Conservation (phyloP, 306 rosid genomes). For the Cucurbita argyrosperma region DNA sequence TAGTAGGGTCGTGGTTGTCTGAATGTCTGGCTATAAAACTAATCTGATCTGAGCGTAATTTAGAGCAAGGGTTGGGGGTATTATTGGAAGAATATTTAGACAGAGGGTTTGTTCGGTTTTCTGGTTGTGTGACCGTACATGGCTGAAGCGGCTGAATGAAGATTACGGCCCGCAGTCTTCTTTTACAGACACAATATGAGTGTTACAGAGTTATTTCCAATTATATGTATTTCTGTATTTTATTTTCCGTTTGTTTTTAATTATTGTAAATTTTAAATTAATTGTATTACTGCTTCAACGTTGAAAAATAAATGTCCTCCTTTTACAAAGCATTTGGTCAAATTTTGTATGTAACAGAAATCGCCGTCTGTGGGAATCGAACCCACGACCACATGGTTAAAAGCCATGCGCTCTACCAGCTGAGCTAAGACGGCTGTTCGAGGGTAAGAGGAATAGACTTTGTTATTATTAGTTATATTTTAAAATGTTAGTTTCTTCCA, state of each 20-base stretch:
- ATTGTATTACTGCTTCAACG: not conserved
- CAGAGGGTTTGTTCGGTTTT: not conserved
- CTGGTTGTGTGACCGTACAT: not conserved
- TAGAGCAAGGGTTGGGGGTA: not conserved
- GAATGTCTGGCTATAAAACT: not conserved
- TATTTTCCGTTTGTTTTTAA: not conserved
- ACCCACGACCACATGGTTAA: constrained; percentile 5
- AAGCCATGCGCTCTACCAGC: not conserved
- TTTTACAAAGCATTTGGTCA: no score
- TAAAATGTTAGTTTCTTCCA: no score
- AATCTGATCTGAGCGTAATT: not conserved
- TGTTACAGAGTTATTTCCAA: not conserved
- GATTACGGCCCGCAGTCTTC: constrained; percentile 9
- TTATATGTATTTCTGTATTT: not conserved
- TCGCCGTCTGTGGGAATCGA: not conserved
- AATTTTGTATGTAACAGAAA: no score
- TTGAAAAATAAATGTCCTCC: no score
- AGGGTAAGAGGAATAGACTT: no score
- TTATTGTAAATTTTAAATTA: not conserved
- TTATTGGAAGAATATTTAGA: not conserved
- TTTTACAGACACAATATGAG: not conserved
- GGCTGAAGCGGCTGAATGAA: constrained; percentile 13
- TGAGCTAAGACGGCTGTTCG: not conserved
- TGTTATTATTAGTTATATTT: no score
- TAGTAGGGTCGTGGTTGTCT: not conserved